Percentiles rank a stretch among this genome's conserved stretches.
Conservation (phyloP, 352 stramenopile genomes). For the Phytophthora quininea region DNA sequence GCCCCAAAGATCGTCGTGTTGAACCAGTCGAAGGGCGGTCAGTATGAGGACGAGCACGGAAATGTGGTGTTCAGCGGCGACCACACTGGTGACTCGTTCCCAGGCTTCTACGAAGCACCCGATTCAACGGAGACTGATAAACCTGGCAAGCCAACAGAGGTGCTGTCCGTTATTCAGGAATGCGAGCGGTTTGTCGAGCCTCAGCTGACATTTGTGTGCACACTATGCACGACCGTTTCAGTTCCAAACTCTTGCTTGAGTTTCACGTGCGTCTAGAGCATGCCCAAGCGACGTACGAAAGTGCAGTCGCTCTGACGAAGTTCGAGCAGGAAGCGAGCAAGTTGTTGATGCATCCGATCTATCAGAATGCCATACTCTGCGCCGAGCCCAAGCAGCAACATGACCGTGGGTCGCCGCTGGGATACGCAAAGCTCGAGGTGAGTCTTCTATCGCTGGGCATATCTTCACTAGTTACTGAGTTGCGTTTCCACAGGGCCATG, state of each 20-base stretch:
- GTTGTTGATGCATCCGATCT: slow-evolving; percentile 48
- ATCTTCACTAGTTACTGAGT: background rate
- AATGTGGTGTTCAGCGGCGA: slow-evolving; percentile 36
- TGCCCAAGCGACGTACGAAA: slow-evolving; percentile 8
- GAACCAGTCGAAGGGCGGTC: slow-evolving; percentile 64
- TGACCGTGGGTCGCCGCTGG: slow-evolving; percentile 40
- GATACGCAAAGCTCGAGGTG: slow-evolving; percentile 83
- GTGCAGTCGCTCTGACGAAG: background rate
- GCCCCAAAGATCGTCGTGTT: slow-evolving; percentile 70
- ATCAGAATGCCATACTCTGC: slow-evolving; percentile 55
- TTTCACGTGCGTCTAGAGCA: slow-evolving; percentile 59
- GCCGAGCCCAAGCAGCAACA: slow-evolving; percentile 43
- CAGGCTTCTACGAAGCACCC: slow-evolving; percentile 36
- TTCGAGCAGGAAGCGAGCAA: slow-evolving; percentile 48
- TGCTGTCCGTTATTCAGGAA: slow-evolving; percentile 55
- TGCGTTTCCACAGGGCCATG: slow-evolving; percentile 40
- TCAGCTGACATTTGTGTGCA: slow-evolving; percentile 59
- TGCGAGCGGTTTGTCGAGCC: slow-evolving; percentile 62
- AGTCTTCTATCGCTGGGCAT: slow-evolving; percentile 3
- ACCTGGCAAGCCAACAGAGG: slow-evolving; percentile 17
- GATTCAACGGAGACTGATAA: slow-evolving; percentile 23
- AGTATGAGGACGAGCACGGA: slow-evolving; percentile 59
- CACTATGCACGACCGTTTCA: slow-evolving; percentile 52
- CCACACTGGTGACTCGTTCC: slow-evolving; percentile 28
- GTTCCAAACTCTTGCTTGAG: slow-evolving; percentile 56